phyloP scores from a whole-genome alignment of 1,284 basidiomycete species.

The Marasmius oreades region DNA sequence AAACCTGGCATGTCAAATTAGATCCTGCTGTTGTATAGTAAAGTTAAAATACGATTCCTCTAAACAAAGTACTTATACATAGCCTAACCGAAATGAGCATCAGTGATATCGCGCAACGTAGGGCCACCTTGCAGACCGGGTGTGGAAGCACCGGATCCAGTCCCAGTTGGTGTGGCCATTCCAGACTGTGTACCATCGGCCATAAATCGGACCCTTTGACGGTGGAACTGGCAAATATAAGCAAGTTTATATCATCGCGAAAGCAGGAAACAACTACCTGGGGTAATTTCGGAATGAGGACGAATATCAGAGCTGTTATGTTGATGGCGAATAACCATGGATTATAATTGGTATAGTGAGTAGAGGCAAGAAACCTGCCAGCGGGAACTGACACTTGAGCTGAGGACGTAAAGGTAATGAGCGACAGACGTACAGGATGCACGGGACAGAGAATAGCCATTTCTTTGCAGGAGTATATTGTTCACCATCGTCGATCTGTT shows the following conservation, averaged over 20 bases:
- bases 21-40: background rate
- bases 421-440: conserved; percentile 73
- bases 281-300: conserved; percentile 95
- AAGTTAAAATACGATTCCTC: background rate
- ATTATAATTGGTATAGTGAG: conserved; percentile 96
- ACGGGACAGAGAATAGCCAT: conserved; percentile 91
- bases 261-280: conserved; percentile 45
- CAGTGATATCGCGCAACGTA: conserved; percentile 18
- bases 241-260: conserved; percentile 2
- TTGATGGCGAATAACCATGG: conserved; percentile 93
- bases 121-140: conserved; percentile 19
- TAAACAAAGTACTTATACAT: conserved; percentile 5
- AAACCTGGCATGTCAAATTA: background rate
- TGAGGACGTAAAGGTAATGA: conserved; percentile 2
- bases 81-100: conserved; percentile 26
- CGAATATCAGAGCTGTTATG: conserved; percentile 78
- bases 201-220: conserved; percentile 75
- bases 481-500: conserved; percentile 98
- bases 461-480: conserved; percentile 99
- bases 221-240: conserved; percentile 55
- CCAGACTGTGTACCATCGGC: conserved; percentile 52
- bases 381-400: background rate
- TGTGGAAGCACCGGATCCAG: conserved; percentile 35
- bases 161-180: conserved; percentile 61
- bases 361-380: conserved; percentile 89